These are phyloP conservation scores for Nemania serpens DNA, from an alignment of 2,329 filamentous ascomycete species.

Conservation along the genomic window DNA sequence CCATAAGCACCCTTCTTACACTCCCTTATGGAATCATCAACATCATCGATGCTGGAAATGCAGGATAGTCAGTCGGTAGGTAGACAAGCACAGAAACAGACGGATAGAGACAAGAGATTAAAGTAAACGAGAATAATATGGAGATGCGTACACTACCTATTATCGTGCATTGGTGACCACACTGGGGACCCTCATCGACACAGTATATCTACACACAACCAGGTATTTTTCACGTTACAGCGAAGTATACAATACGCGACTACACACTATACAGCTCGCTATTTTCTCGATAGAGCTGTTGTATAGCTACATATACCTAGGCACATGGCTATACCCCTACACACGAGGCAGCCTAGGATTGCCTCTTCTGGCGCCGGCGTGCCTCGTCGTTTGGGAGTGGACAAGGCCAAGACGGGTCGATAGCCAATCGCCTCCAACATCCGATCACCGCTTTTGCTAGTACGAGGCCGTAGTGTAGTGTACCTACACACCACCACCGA, in stretches of 20 bases:
- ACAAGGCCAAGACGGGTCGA: slow-evolving; percentile 16
- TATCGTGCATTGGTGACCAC: no score
- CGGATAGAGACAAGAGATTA: neutral
- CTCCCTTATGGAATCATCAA: neutral
- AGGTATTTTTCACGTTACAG: no score
- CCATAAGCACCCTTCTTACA: neutral
- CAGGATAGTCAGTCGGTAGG: slow-evolving; percentile 2
- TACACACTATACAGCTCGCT: no score
- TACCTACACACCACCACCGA: slow-evolving; percentile 4
- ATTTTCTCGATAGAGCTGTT: no score
- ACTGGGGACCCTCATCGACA: neutral
- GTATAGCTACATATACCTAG: no score
- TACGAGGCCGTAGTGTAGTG: slow-evolving; percentile 2
- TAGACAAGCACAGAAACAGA: neutral
- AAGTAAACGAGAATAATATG: neutral
- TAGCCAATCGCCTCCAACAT: slow-evolving; percentile 6
- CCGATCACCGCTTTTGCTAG: slow-evolving; percentile 18
- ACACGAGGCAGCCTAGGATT: neutral
- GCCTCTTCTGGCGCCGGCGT: slow-evolving; percentile 12
- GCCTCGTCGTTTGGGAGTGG: slow-evolving; percentile 14
- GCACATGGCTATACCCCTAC: neutral
- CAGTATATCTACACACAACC: neutral
- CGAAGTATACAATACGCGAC: no score
- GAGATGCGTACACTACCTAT: neutral
- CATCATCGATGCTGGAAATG: neutral